A percentile compares a stretch with the other conserved stretches of the same genome.
These are phyloP conservation scores for Apiospora sp. DNA, from an alignment of 2,329 filamentous ascomycete genomes.

Conservation along the genomic window DNA sequence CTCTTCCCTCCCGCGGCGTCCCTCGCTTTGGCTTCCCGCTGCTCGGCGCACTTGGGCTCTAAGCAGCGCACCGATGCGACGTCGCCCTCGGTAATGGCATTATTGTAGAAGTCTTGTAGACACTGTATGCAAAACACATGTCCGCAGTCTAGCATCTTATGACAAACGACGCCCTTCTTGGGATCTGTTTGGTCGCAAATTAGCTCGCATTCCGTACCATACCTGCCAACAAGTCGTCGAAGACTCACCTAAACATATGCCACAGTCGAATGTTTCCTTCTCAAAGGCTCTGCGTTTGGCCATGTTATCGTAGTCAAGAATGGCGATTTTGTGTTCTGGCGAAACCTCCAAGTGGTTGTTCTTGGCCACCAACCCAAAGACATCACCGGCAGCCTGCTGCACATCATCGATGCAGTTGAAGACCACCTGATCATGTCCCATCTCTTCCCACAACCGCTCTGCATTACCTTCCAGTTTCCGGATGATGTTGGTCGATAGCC, in stretches of 20 bases:
- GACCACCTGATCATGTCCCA: slow-evolving; percentile 64
- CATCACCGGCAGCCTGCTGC: slow-evolving; percentile 64
- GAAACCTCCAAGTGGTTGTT: slow-evolving; percentile 60
- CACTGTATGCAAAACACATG: slow-evolving; percentile 94
- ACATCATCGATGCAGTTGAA: slow-evolving; percentile 71
- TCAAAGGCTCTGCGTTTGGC: slow-evolving; percentile 80
- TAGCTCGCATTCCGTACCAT: background rate
- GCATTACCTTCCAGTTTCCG: slow-evolving; percentile 59
- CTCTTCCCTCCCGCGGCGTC: slow-evolving; percentile 49
- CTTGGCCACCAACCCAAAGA: slow-evolving; percentile 64
- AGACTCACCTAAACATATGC: slow-evolving; percentile 70
- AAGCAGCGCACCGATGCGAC: slow-evolving; percentile 82
- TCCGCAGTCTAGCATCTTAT: slow-evolving; percentile 81
- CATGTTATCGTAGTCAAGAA: slow-evolving; percentile 81
- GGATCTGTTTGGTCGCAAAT: slow-evolving; percentile 64
- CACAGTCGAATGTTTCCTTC: slow-evolving; percentile 85
- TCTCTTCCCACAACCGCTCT: slow-evolving; percentile 66
- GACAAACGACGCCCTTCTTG: slow-evolving; percentile 84
- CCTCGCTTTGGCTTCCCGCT: slow-evolving; percentile 51
- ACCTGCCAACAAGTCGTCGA: slow-evolving; percentile 45
- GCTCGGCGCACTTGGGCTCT: slow-evolving; percentile 78
- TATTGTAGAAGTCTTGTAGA: slow-evolving; percentile 88
- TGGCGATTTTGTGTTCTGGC: slow-evolving; percentile 69
- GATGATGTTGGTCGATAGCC: slow-evolving; percentile 61
- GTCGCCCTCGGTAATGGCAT: slow-evolving; percentile 86